These are phyloP conservation scores for Barnettozyma pratensis DNA, from an alignment of 805 yeast species.

Conservation along the genomic window DNA sequence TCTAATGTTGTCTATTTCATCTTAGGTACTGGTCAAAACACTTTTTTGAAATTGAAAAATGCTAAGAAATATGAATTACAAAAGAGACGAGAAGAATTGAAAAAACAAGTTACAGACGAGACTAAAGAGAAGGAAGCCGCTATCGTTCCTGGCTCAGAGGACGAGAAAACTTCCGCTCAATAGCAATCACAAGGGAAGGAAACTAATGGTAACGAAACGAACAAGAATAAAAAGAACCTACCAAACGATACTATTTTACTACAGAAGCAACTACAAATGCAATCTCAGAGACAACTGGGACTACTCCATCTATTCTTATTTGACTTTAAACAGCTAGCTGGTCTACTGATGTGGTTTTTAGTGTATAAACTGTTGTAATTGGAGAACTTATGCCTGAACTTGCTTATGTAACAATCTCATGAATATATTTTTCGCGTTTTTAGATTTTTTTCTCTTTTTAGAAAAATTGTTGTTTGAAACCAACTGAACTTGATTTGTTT, in stretches of 20 bases:
- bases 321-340: slow-evolving; percentile 13
- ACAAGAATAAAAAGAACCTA: background rate
- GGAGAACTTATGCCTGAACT: background rate
- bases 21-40: slow-evolving; percentile 58
- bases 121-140: slow-evolving; percentile 5
- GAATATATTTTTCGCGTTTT: slow-evolving; percentile 1
- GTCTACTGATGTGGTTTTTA: slow-evolving; percentile 14
- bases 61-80: slow-evolving; percentile 18
- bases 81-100: slow-evolving; percentile 20
- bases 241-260: background rate
- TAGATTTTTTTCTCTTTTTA: too few relatives aligned
- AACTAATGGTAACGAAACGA: background rate
- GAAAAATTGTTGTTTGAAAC: slow-evolving; percentile 1
- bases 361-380: slow-evolving; percentile 11
- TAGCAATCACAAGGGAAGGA: slow-evolving; percentile 7
- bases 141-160: slow-evolving; percentile 11
- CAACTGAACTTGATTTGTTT: background rate
- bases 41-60: slow-evolving; percentile 39
- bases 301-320: slow-evolving; percentile 4
- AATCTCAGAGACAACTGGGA: background rate
- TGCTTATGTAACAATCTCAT: background rate
- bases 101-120: slow-evolving; percentile 14
- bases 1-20: slow-evolving; percentile 53
- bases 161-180: background rate
- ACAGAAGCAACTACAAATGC: background rate